Evolutionary conservation across 306 rosid species (phyloP), one percentile per base, ranked within the genome.

Genomic region (Prunus campanulata): DNA sequence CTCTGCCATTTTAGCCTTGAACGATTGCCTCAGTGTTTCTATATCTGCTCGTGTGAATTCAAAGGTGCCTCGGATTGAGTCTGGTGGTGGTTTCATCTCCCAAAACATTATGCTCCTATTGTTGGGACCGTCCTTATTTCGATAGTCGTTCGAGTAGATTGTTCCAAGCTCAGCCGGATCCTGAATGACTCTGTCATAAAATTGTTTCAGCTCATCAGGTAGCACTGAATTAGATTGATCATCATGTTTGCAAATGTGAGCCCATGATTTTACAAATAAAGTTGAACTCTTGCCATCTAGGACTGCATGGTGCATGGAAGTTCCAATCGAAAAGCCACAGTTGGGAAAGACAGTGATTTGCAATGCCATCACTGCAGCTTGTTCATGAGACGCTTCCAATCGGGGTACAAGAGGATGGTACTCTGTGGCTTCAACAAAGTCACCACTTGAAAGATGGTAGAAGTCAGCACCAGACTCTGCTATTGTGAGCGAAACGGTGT

Each of bases 301-400:
- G 30, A 80, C 83, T 15, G 86, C 87, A 78, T 87, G 93, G 79
- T 89, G 90, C 0, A 74, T 35, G 19, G 85, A 19, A 57, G 83
- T 64, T 62, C 82, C 91, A 27, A 89, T 87, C 16, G 81, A 85
- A 59, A 89, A 70, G 6, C 91, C 91, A 30, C 5, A 19, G 66
- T 76, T 76, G 2, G 84, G 87, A 25, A 88, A 88, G 25, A 84
- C 3, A 18, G 89, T 85, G 35, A 79, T 44, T 71, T 89, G 90
- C 11, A 87, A 20, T 22, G 88, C 82, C 24, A 87, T 14, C 2
- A 78, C 44, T 4, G 81, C 49, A 3, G 85, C 3, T 54, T 19
- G 18, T 54, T 54, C 25, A 54, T 54, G 12, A 54, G 60, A 54
- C 2, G 19, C 11, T 84, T 47, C 57, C 66, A 83, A 47, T 15